These are phyloP conservation scores for Fagopyrum esculentum DNA, from an alignment of 148 eudicot species.

Conservation along the genomic window DNA sequence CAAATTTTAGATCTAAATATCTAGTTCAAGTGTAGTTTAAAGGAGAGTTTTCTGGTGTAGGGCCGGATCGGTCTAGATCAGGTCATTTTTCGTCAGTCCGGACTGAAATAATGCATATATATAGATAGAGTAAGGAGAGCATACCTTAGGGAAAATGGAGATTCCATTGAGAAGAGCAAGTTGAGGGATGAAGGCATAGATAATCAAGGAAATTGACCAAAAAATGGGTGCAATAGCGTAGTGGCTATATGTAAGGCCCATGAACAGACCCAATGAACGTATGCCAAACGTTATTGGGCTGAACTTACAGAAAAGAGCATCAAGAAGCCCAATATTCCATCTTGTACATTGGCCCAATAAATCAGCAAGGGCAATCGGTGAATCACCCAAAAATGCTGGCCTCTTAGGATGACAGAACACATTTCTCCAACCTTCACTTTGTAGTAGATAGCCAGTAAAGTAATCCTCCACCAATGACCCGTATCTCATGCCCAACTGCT, in stretches of 20 bases:
- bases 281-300: constrained; percentile 39
- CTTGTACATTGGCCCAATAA: constrained; percentile 39
- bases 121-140: too few relatives aligned
- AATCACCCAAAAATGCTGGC: constrained; percentile 51
- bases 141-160: constrained; percentile 51
- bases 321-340: constrained; percentile 51
- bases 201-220: constrained; percentile 30
- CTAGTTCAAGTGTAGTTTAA: too few relatives aligned
- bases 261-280: constrained; percentile 30
- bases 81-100: too few relatives aligned
- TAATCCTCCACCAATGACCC: constrained; percentile 61
- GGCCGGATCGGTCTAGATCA: neutral
- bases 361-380: constrained; percentile 38
- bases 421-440: constrained; percentile 58
- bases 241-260: constrained; percentile 37
- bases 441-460: constrained; percentile 37
- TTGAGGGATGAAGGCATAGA: constrained; percentile 57
- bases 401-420: constrained; percentile 43
- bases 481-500: constrained; percentile 58
- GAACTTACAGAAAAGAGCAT: constrained; percentile 36
- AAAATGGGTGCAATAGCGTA: constrained; percentile 29
- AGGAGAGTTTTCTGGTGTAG: too few relatives aligned
- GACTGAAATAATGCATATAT: too few relatives aligned
- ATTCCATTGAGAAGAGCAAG: constrained; percentile 49
- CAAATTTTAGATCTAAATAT: too few relatives aligned